These are phyloP conservation scores for Zygosaccharomyces lentus DNA, from an alignment of 805 yeast species.

Conservation along the genomic window DNA sequence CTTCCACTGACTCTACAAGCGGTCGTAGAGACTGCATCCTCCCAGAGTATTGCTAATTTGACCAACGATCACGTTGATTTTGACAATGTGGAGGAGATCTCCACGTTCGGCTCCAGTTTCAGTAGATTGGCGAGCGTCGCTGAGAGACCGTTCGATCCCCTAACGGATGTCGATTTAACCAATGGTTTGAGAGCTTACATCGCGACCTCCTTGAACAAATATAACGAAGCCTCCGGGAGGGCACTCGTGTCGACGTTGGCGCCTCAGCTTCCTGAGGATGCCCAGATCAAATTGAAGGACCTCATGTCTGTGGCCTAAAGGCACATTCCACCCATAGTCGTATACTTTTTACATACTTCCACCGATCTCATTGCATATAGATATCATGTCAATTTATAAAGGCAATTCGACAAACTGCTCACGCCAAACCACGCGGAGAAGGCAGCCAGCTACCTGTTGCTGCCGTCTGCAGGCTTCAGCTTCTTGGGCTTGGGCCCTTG, in stretches of 20 bases:
- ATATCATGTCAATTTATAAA: neutral
- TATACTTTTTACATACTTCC: slow-evolving; percentile 67
- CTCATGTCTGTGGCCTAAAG: slow-evolving; percentile 10
- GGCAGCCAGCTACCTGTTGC: neutral
- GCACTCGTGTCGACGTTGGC: slow-evolving; percentile 19
- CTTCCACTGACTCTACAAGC: slow-evolving; percentile 43
- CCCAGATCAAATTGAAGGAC: slow-evolving; percentile 25
- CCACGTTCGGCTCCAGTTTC: slow-evolving; percentile 83
- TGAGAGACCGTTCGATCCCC: slow-evolving; percentile 64
- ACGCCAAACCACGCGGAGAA: neutral
- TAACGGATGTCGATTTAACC: slow-evolving; percentile 42
- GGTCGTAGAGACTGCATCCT: slow-evolving; percentile 38
- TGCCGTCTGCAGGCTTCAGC: slow-evolving; percentile 6
- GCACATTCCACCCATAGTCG: slow-evolving; percentile 56
- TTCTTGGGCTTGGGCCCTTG: slow-evolving; percentile 13
- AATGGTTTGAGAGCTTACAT: slow-evolving; percentile 26
- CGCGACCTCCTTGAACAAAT: slow-evolving; percentile 22
- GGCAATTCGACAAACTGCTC: neutral
- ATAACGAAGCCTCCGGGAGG: slow-evolving; percentile 18
- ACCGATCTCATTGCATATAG: slow-evolving; percentile 51
- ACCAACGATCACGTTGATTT: slow-evolving; percentile 39
- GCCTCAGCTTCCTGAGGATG: slow-evolving; percentile 29
- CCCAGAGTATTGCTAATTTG: slow-evolving; percentile 38
- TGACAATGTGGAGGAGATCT: slow-evolving; percentile 60
- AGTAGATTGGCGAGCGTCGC: slow-evolving; percentile 67